phyloP scores from a whole-genome alignment of 2,329 filamentous ascomycete species.

The Pseudocercospora macadamiae region DNA sequence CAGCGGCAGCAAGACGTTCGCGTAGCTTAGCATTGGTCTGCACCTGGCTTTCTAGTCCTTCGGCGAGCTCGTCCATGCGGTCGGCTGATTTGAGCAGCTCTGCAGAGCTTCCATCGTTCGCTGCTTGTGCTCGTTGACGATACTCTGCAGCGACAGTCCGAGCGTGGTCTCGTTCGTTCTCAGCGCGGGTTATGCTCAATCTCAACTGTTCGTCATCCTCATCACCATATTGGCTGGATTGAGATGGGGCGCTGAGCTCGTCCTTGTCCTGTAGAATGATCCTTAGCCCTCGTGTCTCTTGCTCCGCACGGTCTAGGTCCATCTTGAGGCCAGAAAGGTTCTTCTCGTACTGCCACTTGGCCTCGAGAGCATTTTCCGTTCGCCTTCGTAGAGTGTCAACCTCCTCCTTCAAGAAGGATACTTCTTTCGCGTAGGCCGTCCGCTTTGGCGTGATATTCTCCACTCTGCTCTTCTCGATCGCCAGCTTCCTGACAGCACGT shows the following conservation, averaged over 20 bases:
- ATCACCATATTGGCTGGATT: slow-evolving; percentile 42
- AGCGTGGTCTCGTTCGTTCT: slow-evolving; percentile 73
- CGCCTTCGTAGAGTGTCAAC: slow-evolving; percentile 81
- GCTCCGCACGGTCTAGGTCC: slow-evolving; percentile 92
- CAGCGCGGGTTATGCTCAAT: slow-evolving; percentile 67
- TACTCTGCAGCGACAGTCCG: slow-evolving; percentile 66
- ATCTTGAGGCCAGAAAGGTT: slow-evolving; percentile 87
- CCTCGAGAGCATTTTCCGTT: slow-evolving; percentile 90
- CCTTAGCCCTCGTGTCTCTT: slow-evolving; percentile 85
- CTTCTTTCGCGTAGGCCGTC: slow-evolving; percentile 81
- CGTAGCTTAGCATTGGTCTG: slow-evolving; percentile 76
- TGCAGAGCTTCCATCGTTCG: slow-evolving; percentile 38
- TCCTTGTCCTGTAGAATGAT: slow-evolving; percentile 80
- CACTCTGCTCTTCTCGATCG: slow-evolving; percentile 76
- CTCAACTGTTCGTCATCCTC: slow-evolving; percentile 55
- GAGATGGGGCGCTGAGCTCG: slow-evolving; percentile 67
- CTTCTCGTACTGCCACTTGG: slow-evolving; percentile 96
- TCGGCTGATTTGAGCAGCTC: slow-evolving; percentile 74
- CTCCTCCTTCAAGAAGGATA: slow-evolving; percentile 77
- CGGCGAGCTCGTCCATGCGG: slow-evolving; percentile 77
- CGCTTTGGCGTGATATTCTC: slow-evolving; percentile 68
- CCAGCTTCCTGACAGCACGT: slow-evolving; percentile 76
- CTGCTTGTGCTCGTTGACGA: slow-evolving; percentile 65
- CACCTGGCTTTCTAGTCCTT: slow-evolving; percentile 78
- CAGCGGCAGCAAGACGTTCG: slow-evolving; percentile 74